phyloP scores from a whole-genome alignment of 371 early-diverging fungal species.

The Mucor saturninus region DNA sequence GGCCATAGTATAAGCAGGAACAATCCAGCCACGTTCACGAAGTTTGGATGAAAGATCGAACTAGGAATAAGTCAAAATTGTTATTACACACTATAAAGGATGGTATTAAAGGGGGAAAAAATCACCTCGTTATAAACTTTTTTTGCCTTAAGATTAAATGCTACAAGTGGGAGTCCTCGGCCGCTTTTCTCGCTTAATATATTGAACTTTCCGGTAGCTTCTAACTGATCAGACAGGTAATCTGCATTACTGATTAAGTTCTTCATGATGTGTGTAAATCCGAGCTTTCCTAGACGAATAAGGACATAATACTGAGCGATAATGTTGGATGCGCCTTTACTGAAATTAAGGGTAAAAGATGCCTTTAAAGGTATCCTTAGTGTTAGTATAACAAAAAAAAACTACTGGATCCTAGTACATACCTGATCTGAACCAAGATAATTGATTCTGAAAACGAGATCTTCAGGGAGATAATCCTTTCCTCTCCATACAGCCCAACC shows the following conservation, averaged over 20 bases:
- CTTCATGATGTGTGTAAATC: slow-evolving; percentile 65
- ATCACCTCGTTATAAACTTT: slow-evolving; percentile 38
- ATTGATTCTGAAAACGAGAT: slow-evolving; percentile 71
- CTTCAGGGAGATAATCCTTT: slow-evolving; percentile 62
- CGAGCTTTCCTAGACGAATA: slow-evolving; percentile 65
- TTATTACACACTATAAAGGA: background rate
- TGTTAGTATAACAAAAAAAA: background rate
- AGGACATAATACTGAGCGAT: slow-evolving; percentile 76
- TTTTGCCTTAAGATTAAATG: slow-evolving; percentile 55
- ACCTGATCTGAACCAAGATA: slow-evolving; percentile 63
- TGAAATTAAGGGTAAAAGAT: slow-evolving; percentile 77
- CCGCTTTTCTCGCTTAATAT: slow-evolving; percentile 54
- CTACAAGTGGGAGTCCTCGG: slow-evolving; percentile 69
- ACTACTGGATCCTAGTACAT: background rate
- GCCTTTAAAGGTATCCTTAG: slow-evolving; percentile 25
- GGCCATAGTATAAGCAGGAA: slow-evolving; percentile 58
- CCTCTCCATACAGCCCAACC: slow-evolving; percentile 76
- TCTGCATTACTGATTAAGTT: slow-evolving; percentile 51
- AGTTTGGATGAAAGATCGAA: slow-evolving; percentile 57
- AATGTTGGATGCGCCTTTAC: slow-evolving; percentile 66
- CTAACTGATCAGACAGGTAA: slow-evolving; percentile 54
- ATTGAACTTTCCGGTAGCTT: slow-evolving; percentile 62
- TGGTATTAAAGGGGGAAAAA: background rate
- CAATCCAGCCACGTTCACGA: slow-evolving; percentile 66
- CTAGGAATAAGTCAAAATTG: slow-evolving; percentile 13